These are phyloP conservation scores for Chenopodium formosanum DNA, from an alignment of 148 eudicot genomes.

Conservation along the genomic window DNA sequence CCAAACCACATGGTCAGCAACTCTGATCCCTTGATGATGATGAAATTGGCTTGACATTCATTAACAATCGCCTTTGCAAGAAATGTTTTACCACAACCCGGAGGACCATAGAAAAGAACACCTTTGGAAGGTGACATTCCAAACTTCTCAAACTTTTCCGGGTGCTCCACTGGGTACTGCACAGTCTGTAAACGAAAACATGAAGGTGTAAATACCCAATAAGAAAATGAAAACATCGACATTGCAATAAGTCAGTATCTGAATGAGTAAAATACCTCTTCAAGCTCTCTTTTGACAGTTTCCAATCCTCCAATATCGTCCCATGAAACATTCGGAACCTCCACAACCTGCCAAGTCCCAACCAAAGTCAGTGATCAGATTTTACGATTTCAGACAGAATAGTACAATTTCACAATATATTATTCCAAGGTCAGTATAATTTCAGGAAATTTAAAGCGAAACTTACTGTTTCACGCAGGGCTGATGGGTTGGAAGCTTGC, in stretches of 20 bases:
- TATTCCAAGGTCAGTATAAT: no score
- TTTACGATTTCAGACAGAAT: not conserved
- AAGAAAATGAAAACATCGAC: not conserved
- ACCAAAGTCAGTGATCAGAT: no score
- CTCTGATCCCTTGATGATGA: slow-evolving; percentile 69
- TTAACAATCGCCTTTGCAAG: slow-evolving; percentile 81
- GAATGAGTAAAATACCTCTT: slow-evolving; percentile 48
- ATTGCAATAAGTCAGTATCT: not conserved
- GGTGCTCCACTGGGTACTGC: slow-evolving; percentile 86
- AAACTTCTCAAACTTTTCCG: slow-evolving; percentile 79
- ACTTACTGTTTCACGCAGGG: slow-evolving; percentile 73
- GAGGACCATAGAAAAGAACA: slow-evolving; percentile 79
- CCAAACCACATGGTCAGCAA: slow-evolving; percentile 88
- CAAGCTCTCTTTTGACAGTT: slow-evolving; percentile 74
- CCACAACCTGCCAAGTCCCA: slow-evolving; percentile 44
- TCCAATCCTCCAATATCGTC: slow-evolving; percentile 75
- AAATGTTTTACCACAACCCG: slow-evolving; percentile 77
- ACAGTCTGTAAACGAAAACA: slow-evolving; percentile 44
- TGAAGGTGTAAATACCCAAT: not conserved
- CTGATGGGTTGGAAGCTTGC: slow-evolving; percentile 70
- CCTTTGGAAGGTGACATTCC: slow-evolving; percentile 86
- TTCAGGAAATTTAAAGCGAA: not conserved
- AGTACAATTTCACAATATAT: no score
- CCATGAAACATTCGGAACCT: slow-evolving; percentile 69
- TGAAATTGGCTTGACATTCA: slow-evolving; percentile 79